Evolutionary conservation across 805 yeast genomes (phyloP), one percentile per base, ranked within the genome.

Genomic region (Kodamaea kakaduensis): DNA sequence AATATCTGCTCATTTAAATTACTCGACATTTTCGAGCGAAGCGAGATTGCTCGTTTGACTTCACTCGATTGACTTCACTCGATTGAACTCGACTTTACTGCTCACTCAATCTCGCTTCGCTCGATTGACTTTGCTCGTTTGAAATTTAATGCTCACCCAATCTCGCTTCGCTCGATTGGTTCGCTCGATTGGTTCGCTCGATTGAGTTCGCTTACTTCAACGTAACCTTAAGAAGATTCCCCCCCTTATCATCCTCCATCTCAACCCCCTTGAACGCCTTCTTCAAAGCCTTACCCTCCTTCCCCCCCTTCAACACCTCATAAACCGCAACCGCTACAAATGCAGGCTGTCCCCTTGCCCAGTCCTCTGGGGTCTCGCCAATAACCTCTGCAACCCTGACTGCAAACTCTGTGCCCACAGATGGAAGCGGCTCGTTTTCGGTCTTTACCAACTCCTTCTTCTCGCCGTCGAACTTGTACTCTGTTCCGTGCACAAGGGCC

Each of bases 401-500:
- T 6, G 89, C 86, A 58, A 82, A 82, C 15, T 70, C 74, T 10
- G 63, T 54, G 7, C 93, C 90, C 12, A 58, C 54, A 64, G 59
- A 36, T 61, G 78, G 54, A 64, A 69, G 42, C 58, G 62, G 33
- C 49, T 39, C 38, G 2, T 44, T 61, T 9, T 64, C 69, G 5
- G 46, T 38, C 51, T 71, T 31, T 70, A 62, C 50, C 60, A 70
- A 59, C 70, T 77, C 47, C 69, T 76, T 60, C 25, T 54, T 29
- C 19, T 56, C 69, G 38, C 47, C 54, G 47, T 78, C 77, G 51
- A 71, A 74, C 51, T 81, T 79, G 83, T 87, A 86, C 53, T 79
- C 85, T 50, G 89, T 89, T 42, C 89, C 90, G 59, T 84, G 94
- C 45, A 87, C 82, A 49, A 87, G 65, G 0, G 86, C 66, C 57